Evolutionary conservation across 2,329 filamentous ascomycete genomes (phyloP).

Genomic region (Phyllachora maydis): DNA sequence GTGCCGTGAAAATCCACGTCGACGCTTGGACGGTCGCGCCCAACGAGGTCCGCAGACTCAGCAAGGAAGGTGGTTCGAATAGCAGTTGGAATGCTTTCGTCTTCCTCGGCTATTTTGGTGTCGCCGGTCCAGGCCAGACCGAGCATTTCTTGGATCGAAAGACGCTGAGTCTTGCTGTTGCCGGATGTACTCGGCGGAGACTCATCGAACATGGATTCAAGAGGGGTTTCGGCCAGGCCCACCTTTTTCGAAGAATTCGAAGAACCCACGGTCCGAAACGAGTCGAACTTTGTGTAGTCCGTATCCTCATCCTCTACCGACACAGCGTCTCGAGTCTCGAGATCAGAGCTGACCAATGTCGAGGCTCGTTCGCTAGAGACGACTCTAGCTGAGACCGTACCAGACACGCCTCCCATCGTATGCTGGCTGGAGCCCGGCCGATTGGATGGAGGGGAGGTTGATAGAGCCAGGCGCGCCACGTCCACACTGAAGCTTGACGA

Average conservation of each 20-base stretch:
- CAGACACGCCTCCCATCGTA: no score
- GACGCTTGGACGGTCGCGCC: no score
- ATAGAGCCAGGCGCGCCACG: slow-evolving; percentile 20
- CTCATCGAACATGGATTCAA: slow-evolving; percentile 69
- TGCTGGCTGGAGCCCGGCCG: slow-evolving; percentile 19
- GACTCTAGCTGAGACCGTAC: no score
- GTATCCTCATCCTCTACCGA: slow-evolving; percentile 58
- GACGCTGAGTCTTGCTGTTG: slow-evolving; percentile 28
- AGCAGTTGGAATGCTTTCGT: slow-evolving; percentile 33
- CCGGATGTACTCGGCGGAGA: slow-evolving; percentile 41
- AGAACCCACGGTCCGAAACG: slow-evolving; percentile 42
- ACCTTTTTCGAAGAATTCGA: slow-evolving; percentile 45
- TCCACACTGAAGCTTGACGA: slow-evolving; percentile 35
- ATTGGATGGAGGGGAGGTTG: slow-evolving; percentile 15
- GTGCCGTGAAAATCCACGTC: slow-evolving; percentile 6
- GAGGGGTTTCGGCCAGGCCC: slow-evolving; percentile 49
- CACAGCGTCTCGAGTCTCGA: slow-evolving; percentile 40
- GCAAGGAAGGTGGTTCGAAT: slow-evolving; percentile 16
- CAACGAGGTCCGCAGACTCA: no score
- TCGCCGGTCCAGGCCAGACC: slow-evolving; percentile 31
- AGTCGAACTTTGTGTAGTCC: slow-evolving; percentile 61
- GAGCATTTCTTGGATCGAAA: slow-evolving; percentile 38
- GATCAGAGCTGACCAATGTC: slow-evolving; percentile 49
- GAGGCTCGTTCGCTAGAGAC: slow-evolving; percentile 31
- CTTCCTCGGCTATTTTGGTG: slow-evolving; percentile 39